phyloP scores from a whole-genome alignment of 2,329 filamentous ascomycete species.

The Apiospora pterosperma region DNA sequence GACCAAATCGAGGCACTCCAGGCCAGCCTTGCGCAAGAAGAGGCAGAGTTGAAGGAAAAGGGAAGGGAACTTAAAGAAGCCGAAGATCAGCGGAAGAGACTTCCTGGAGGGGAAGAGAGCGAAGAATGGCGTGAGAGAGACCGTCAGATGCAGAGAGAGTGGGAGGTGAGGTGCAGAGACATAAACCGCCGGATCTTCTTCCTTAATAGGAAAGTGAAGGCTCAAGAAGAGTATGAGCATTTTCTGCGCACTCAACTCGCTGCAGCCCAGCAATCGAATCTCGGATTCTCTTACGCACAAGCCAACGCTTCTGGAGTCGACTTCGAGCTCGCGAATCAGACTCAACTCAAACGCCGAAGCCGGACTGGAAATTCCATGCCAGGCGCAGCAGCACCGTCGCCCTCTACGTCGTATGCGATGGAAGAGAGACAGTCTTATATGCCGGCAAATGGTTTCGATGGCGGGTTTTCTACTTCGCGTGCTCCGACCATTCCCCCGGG shows the following conservation, averaged over 20 bases:
- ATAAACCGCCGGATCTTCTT: slow-evolving; percentile 47
- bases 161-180: slow-evolving; percentile 50
- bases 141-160: slow-evolving; percentile 50
- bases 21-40: slow-evolving; percentile 60
- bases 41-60: slow-evolving; percentile 71
- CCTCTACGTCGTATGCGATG: slow-evolving; percentile 36
- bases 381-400: slow-evolving; percentile 37
- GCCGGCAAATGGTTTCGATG: slow-evolving; percentile 37
- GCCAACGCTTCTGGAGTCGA: slow-evolving; percentile 43
- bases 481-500: slow-evolving; percentile 39
- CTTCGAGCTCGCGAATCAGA: slow-evolving; percentile 39
- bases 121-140: slow-evolving; percentile 53
- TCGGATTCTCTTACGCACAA: slow-evolving; percentile 42
- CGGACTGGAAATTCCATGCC: slow-evolving; percentile 45
- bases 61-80: slow-evolving; percentile 69
- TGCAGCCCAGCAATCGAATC: slow-evolving; percentile 37
- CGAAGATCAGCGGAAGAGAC: slow-evolving; percentile 65
- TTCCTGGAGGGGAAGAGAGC: slow-evolving; percentile 59
- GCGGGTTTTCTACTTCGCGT: slow-evolving; percentile 38
- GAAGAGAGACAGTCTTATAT: slow-evolving; percentile 36
- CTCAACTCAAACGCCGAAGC: slow-evolving; percentile 45
- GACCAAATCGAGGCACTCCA: slow-evolving; percentile 59
- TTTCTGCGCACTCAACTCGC: slow-evolving; percentile 45
- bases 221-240: slow-evolving; percentile 41
- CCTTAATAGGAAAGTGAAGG: slow-evolving; percentile 39